Evolutionary conservation across 106 monocot genomes (phyloP).

Genomic region (Hemerocallis citrina): DNA sequence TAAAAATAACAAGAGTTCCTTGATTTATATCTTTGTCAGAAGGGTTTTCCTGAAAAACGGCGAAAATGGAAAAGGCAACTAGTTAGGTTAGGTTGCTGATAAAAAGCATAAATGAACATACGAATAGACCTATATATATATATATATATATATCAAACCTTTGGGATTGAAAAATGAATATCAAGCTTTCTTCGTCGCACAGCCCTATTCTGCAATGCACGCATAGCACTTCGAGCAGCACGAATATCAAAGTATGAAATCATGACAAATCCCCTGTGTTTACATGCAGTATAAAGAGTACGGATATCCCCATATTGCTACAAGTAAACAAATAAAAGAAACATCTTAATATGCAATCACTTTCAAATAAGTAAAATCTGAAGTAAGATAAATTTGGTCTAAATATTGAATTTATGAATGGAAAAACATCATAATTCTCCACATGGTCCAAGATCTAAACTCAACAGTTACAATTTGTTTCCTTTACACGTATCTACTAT

Average conservation of each 20-base stretch:
- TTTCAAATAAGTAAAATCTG: no score
- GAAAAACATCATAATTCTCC: no score
- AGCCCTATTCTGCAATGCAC: slow-evolving; percentile 33
- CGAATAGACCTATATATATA: no score
- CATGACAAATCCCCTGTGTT: slow-evolving; percentile 56
- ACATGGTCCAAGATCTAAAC: no score
- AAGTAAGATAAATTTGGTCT: no score
- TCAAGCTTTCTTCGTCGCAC: slow-evolving; percentile 47
- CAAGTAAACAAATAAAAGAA: slow-evolving; percentile 10
- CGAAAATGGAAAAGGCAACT: background rate
- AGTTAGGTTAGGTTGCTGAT: background rate
- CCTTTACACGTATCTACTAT: no score
- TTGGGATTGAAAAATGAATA: slow-evolving; percentile 57
- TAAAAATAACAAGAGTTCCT: slow-evolving; percentile 31
- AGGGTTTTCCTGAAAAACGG: slow-evolving; percentile 25
- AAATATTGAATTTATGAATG: no score
- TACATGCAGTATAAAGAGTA: slow-evolving; percentile 42
- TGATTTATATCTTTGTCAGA: slow-evolving; percentile 36
- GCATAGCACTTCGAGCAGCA: slow-evolving; percentile 39
- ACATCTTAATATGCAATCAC: background rate
- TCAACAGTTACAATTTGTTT: no score
- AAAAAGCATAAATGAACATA: background rate
- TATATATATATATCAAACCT: slow-evolving; percentile 18
- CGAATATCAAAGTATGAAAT: slow-evolving; percentile 47
- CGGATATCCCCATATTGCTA: slow-evolving; percentile 57